These are phyloP conservation scores for Ustilago xerochloae DNA, from an alignment of 1,284 basidiomycete species.

Conservation along the genomic window DNA sequence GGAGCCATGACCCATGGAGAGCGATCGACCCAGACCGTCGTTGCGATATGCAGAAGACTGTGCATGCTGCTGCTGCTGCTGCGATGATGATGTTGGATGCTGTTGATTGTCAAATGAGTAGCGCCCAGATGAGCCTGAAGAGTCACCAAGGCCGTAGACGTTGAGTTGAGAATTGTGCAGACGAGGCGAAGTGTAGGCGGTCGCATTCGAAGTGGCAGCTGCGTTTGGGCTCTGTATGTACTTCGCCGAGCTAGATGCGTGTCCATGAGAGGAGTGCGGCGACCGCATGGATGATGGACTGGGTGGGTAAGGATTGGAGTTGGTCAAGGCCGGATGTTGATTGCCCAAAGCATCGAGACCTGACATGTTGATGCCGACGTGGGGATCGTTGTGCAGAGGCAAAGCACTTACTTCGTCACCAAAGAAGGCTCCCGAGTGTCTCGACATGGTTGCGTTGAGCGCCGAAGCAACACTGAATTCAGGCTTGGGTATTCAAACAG, in stretches of 20 bases:
- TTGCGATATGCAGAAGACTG: constrained; percentile 28
- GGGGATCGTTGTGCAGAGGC: constrained; percentile 43
- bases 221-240: constrained; percentile 25
- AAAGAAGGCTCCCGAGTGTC: constrained; percentile 45
- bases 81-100: constrained; percentile 19
- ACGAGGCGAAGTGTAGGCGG: constrained; percentile 38
- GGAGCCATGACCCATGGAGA: constrained; percentile 47
- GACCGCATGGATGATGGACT: constrained; percentile 43
- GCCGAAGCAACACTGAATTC: no score
- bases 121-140: constrained; percentile 13
- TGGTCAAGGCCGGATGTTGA: constrained; percentile 21
- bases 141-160: constrained; percentile 15
- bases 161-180: constrained; percentile 28
- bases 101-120: constrained; percentile 34
- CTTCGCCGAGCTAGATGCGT: constrained; percentile 28
- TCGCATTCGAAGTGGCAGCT: constrained; percentile 1
- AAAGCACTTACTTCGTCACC: constrained; percentile 43
- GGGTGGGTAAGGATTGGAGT: constrained; percentile 23
- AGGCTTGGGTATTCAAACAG: no score
- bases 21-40: constrained; percentile 37
- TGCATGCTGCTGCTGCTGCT: constrained; percentile 17
- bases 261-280: constrained; percentile 38
- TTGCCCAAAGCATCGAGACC: constrained; percentile 23
- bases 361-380: constrained; percentile 54
- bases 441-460: constrained; percentile 35